phyloP scores from a whole-genome alignment of 352 stramenopile species.

The Globisporangium orthogonon region DNA sequence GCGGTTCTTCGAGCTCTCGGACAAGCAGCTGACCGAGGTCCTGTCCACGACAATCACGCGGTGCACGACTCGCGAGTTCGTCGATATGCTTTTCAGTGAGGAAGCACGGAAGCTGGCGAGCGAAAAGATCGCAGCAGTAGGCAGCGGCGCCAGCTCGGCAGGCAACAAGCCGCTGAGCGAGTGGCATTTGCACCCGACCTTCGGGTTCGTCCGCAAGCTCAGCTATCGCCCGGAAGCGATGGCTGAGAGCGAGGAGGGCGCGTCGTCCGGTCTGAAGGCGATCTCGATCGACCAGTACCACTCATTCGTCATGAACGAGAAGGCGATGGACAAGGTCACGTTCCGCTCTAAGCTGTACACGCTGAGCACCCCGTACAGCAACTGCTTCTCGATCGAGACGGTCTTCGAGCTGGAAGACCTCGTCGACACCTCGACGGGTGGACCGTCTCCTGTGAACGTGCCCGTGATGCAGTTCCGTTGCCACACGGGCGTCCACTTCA shows the following conservation, averaged over 20 bases:
- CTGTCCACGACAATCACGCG: slow-evolving; percentile 34
- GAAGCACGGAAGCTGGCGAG: slow-evolving; percentile 22
- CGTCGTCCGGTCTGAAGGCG: slow-evolving; percentile 15
- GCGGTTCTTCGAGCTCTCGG: slow-evolving; percentile 40
- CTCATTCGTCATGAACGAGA: slow-evolving; percentile 35
- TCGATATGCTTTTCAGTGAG: slow-evolving; percentile 39
- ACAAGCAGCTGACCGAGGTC: slow-evolving; percentile 47
- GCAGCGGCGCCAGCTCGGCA: too few species aligned
- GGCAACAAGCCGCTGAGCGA: slow-evolving; percentile 22
- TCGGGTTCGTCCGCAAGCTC: slow-evolving; percentile 47
- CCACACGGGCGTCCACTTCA: slow-evolving; percentile 22
- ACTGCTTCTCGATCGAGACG: slow-evolving; percentile 58
- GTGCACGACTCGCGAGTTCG: slow-evolving; percentile 28
- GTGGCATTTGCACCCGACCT: slow-evolving; percentile 46
- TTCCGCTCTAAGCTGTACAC: slow-evolving; percentile 60
- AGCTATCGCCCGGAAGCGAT: slow-evolving; percentile 29
- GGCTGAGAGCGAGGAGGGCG: neutral
- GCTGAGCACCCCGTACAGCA: slow-evolving; percentile 55
- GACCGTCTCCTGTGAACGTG: slow-evolving; percentile 8
- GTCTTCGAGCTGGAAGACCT: slow-evolving; percentile 41
- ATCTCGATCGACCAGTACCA: slow-evolving; percentile 57
- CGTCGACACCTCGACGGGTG: slow-evolving; percentile 11
- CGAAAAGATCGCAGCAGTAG: neutral
- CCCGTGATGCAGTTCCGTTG: slow-evolving; percentile 21
- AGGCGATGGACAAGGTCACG: slow-evolving; percentile 24